Base-by-base conservation (phyloP, 2,329 filamentous ascomycete species). In the Sarocladium brachiariae region DNA sequence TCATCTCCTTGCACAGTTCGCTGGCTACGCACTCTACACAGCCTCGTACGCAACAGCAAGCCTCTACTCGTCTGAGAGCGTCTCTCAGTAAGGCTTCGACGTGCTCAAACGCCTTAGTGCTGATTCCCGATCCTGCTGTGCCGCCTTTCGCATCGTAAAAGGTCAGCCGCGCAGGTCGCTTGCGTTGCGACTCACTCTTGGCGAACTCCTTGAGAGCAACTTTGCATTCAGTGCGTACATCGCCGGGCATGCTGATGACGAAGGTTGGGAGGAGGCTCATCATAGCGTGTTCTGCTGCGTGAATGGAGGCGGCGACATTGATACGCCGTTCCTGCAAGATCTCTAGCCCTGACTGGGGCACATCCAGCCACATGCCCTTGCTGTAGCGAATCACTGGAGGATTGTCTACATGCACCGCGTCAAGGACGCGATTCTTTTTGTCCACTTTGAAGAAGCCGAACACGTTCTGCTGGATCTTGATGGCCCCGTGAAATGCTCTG, bases 401-500 rank as follows among this genome's bases (percentile, higher is more conserved):
- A 58, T 96, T 96, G 64, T 96, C 89, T 19, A 97, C 90, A 53
- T 92, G 81, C 0, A 97, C 86, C 2, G 92, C 92, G 64, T 99
- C 93, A 13, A 97, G 78, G 52, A 97, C 88, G 2, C 89, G 83
- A 2, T 86, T 81, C 57, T 83, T 85, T 62, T 85, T 86, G 67
- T 97, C 91, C n/a, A 96, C 73, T 64, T 97, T 97, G 77, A 96
- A 97, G 72, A 93, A 99, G 2, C 93, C 93, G 64, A 95, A 97
- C 2, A 99, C 90, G 25, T 88, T 85, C 57, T 92, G 86, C 56
- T 86, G 81, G 60, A 97, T 91, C 59, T 86, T 85, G 63, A 99
- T 92, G 0, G 81, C 73, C 31, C 93, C 93, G 63, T 89, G 91
- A 68, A 89, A 97, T 1, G 91, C 92, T 54, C 82, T 78, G 0